phyloP scores from a whole-genome alignment of 345 rosid genomes.

The Noccaea bulbosa region DNA sequence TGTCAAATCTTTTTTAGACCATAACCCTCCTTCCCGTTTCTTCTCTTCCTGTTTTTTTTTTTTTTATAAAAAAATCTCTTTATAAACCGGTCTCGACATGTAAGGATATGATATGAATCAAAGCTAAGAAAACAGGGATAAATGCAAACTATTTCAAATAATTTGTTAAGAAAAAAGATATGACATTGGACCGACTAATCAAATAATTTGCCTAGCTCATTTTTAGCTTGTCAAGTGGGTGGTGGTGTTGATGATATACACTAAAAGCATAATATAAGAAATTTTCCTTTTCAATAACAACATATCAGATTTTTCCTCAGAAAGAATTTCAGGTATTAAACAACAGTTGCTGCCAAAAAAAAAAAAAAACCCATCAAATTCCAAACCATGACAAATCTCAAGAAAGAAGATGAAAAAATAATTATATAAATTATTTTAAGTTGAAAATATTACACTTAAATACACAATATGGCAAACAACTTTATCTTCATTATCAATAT shows the following conservation, averaged over 20 bases:
- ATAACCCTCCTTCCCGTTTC: constrained; percentile 41
- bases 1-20: constrained; percentile 34
- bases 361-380: background rate
- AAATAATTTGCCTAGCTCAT: constrained; percentile 9
- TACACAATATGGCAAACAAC: background rate
- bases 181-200: constrained; percentile 6
- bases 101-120: background rate
- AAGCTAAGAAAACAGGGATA: background rate
- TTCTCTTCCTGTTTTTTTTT: constrained; percentile 34
- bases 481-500: background rate
- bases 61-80: background rate
- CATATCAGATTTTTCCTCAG: background rate
- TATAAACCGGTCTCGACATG: constrained; percentile 20
- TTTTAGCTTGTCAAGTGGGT: constrained; percentile 1
- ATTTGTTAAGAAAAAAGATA: background rate
- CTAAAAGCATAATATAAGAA: no score
- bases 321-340: background rate
- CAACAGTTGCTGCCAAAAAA: no score
- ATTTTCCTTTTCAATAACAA: background rate
- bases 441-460: background rate
- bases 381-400: constrained; percentile 2
- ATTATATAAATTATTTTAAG: background rate
- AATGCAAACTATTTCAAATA: background rate
- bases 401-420: background rate
- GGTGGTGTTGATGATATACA: no score